Conservation (phyloP, 306 rosid genomes). For the Hippophae rhamnoides region DNA sequence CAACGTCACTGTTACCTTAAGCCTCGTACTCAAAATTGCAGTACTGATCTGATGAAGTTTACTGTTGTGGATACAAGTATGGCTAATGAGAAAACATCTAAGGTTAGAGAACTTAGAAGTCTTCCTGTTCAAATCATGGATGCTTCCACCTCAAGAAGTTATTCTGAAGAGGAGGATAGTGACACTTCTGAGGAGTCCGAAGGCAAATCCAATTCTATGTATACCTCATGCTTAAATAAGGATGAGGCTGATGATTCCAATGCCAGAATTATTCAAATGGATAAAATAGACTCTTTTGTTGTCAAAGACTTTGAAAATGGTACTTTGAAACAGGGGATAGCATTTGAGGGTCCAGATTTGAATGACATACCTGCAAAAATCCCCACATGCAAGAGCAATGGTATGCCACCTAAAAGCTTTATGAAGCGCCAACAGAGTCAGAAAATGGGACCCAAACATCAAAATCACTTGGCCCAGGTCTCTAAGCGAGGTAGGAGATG, state of each 20-base stretch:
- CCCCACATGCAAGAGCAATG: slow-evolving; percentile 25
- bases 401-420: slow-evolving; percentile 18
- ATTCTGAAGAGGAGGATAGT: slow-evolving; percentile 33
- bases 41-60: slow-evolving; percentile 44
- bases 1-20: slow-evolving; percentile 78
- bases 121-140: slow-evolving; percentile 42
- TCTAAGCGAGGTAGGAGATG: slow-evolving; percentile 37
- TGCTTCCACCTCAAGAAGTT: slow-evolving; percentile 24
- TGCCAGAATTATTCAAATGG: slow-evolving; percentile 16
- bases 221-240: slow-evolving; percentile 27
- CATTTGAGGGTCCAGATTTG: slow-evolving; percentile 17
- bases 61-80: slow-evolving; percentile 86
- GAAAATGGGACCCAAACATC: slow-evolving; percentile 22
- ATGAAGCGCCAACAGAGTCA: slow-evolving; percentile 26
- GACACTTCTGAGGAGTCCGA: slow-evolving; percentile 32
- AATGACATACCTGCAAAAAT: slow-evolving; percentile 18
- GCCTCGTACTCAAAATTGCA: slow-evolving; percentile 51
- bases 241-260: slow-evolving; percentile 23
- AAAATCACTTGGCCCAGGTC: slow-evolving; percentile 26
- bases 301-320: slow-evolving; percentile 24
- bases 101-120: slow-evolving; percentile 61
- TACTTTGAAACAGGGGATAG: slow-evolving; percentile 31
- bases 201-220: slow-evolving; percentile 37
- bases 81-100: slow-evolving; percentile 29
- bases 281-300: slow-evolving; percentile 18